These are phyloP conservation scores for Boehmeria nivea DNA, from an alignment of 306 rosid species.

Conservation along the genomic window DNA sequence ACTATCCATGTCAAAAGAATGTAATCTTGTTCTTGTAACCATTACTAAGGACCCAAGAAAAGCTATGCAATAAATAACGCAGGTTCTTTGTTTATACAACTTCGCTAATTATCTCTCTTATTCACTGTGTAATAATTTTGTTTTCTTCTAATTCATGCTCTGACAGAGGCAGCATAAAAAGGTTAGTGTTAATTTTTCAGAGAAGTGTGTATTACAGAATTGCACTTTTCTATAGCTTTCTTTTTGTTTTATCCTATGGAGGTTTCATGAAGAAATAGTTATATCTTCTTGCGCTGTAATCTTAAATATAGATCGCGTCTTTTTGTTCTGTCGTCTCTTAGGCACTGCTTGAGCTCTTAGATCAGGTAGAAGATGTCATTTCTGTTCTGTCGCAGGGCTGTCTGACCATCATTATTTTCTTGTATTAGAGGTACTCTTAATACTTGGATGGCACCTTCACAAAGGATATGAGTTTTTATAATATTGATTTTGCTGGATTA, in stretches of 20 bases:
- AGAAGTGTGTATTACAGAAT: no score
- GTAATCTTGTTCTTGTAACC: no score
- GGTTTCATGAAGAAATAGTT: not conserved
- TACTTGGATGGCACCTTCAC: constrained; percentile 2
- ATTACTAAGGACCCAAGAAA: no score
- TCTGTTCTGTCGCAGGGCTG: constrained; percentile 28
- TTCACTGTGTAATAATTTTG: constrained; percentile 41
- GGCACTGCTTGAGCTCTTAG: constrained; percentile 94
- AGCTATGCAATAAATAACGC: no score
- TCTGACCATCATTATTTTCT: constrained; percentile 43
- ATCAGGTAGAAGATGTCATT: constrained; percentile 90
- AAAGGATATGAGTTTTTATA: not conserved
- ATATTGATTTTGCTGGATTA: constrained; percentile 15
- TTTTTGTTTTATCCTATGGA: no score
- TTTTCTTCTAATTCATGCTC: constrained; percentile 40
- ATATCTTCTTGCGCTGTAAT: not conserved
- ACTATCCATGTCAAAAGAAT: no score
- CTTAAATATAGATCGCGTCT: not conserved
- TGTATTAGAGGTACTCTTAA: constrained; percentile 76
- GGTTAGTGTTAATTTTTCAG: constrained; percentile 36
- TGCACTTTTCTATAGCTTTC: no score
- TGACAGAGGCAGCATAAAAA: constrained; percentile 62
- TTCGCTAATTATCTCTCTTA: constrained; percentile 23
- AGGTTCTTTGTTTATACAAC: not conserved
- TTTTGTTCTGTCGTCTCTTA: constrained; percentile 21